Evolutionary conservation across 1,139 yeast species (phyloP), one percentile per base, ranked within the genome.

Genomic region (Nematodospora anomalae): DNA sequence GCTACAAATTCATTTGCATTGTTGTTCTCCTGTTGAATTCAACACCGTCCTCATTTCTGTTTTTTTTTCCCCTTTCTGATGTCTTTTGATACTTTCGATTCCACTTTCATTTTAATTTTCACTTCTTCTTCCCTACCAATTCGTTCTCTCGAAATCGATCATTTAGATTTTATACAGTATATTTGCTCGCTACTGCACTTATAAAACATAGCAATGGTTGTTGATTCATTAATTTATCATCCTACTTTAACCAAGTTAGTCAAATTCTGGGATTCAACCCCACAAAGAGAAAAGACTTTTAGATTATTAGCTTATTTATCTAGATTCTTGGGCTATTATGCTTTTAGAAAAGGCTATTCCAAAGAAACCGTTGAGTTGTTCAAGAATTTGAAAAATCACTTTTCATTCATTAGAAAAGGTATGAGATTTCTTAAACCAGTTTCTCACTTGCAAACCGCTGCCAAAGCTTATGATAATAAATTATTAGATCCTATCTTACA

Each of bases 391-490:
- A 82, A 80, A 58, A 58, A 60, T 33, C 80, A 82, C 45, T 71
- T 83, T 26, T 79, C 87, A 12, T 67, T 84, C 46, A 74, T 88
- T 42, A 80, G 97, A 59, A 90, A 90, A 67, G 81, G 90, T 14
- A 67, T 90, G 73, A 76, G 97, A 53, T 81, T 83, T 56, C 78
- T 89, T 49, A 90, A 89, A 64, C 96, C 96, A 1, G 64, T 90
- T 53, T 75, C 74, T 54, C 90, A 85, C 58, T 58, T 85, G 41
- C 82, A 83, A 52, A 73, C 79, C 11, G 89, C 94, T 6, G 73
- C 87, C 4, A 74, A 75, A 47, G 76, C 86, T 14, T 76, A 68
- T 52, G 87, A 80, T 55, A 83, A 87, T 62, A 83, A 84, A 66
- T 74, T 89, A 36, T 62, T 75, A 42, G 95, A 86, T 54, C 77